phyloP scores from a whole-genome alignment of 352 stramenopile genomes.

The Halophytophthora polymorphica region DNA sequence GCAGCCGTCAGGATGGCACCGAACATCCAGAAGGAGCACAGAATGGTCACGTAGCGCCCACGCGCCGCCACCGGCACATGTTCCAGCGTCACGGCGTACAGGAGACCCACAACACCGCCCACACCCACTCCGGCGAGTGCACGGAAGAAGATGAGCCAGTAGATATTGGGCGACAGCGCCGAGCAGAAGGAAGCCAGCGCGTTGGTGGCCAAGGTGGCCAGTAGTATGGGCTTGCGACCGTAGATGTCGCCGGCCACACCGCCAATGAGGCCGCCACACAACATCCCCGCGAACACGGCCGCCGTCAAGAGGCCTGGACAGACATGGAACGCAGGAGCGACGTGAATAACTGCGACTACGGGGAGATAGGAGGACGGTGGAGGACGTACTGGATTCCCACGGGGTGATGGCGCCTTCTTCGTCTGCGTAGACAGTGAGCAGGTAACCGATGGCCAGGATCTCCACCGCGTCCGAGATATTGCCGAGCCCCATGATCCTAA shows the following conservation, averaged over 20 bases:
- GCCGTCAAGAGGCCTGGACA: conserved; percentile 75
- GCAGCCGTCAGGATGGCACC: conserved; percentile 77
- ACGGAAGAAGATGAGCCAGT: conserved; percentile 78
- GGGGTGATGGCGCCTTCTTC: conserved; percentile 56
- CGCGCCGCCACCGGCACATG: conserved; percentile 68
- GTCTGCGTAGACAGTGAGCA: conserved; percentile 76
- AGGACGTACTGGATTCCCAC: conserved; percentile 69
- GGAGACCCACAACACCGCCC: conserved; percentile 79
- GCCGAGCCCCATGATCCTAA: conserved; percentile 68
- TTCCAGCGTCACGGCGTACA: conserved; percentile 87
- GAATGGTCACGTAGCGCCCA: conserved; percentile 79
- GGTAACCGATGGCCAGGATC: conserved; percentile 89
- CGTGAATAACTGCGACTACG: conserved; percentile 5
- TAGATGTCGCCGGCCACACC: conserved; percentile 78
- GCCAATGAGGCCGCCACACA: conserved; percentile 71
- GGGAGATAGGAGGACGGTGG: no score
- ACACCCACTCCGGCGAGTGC: conserved; percentile 68
- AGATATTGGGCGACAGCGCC: conserved; percentile 62
- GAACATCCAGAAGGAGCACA: conserved; percentile 92
- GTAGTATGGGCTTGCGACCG: conserved; percentile 73
- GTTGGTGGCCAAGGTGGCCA: conserved; percentile 81
- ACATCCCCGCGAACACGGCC: conserved; percentile 89
- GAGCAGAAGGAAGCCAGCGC: conserved; percentile 71
- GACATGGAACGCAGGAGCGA: conserved; percentile 5
- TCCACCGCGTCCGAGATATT: conserved; percentile 90